Base-by-base conservation (phyloP, 2,329 filamentous ascomycete species). In the Lasiodiplodia gonubiensis region DNA sequence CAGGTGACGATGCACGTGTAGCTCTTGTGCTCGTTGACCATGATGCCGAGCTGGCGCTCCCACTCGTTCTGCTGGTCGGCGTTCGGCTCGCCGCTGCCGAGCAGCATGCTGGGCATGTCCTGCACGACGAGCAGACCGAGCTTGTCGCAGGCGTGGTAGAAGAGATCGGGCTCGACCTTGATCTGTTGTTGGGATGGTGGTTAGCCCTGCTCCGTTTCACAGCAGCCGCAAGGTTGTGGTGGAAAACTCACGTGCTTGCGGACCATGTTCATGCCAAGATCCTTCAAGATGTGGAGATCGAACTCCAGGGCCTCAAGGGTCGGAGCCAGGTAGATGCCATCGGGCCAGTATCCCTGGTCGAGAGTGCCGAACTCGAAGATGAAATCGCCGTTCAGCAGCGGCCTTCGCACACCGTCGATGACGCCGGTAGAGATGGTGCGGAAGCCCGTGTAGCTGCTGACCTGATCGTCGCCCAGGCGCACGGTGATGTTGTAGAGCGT, bases 321-420 rank as follows among this genome's bases (percentile, higher is more conserved):
- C 0, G 90, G 90, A 0, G 90, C 85, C 0, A 85, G 85, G 73
- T 92, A 86, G 3, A 92, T 79, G 0, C 90, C 90, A 72, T 92
- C 89, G 0, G 89, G 89, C 89, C 89, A 92, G 75, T 83, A 91
- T 0, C 90, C 90, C 71, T 92, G 90, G 67, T 92, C 90, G 0
- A 92, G 81, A 0, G 89, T 89, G 3, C 89, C 89, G 63, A 91
- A 89, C 51, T 86, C 82, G 75, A 92, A 92, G 14, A 87, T 79
- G 48, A 90, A 90, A 65, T 90, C 81, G n/a, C 88, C 89, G 69
- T 92, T 92, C 48, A 92, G 77, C 0, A 91, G 76, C 0, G 89
- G 88, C 0, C 89, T 84, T 67, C 86, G 80, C 1, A 90, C 74
- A 0, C 88, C 89, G 21, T 89, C 77, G 1, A 92, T 79, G 0